These are phyloP conservation scores for Pleurozium schreberi DNA, from an alignment of 225 moss, liverwort and hornwort genomes.

Conservation along the genomic window DNA sequence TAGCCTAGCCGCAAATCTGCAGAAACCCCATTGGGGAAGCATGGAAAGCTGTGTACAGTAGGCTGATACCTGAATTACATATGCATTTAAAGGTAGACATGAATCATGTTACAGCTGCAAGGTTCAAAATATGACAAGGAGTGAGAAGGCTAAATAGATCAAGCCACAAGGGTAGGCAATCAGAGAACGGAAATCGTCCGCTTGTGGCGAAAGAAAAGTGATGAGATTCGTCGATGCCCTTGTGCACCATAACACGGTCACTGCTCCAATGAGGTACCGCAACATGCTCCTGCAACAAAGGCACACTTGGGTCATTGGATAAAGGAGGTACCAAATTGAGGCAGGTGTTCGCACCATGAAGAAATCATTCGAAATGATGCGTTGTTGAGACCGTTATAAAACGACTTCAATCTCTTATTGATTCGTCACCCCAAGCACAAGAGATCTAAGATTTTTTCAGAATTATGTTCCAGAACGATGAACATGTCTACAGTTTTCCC, in stretches of 20 bases:
- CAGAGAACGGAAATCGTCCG: slow-evolving; percentile 63
- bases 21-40: background rate
- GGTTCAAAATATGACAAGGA: slow-evolving; percentile 53
- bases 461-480: background rate
- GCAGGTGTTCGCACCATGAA: background rate
- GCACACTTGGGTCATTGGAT: background rate
- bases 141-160: slow-evolving; percentile 64
- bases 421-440: background rate
- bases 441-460: background rate
- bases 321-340: no score
- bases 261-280: slow-evolving; percentile 39
- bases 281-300: slow-evolving; percentile 33
- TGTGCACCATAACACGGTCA: slow-evolving; percentile 75
- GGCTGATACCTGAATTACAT: background rate
- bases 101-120: slow-evolving; percentile 2
- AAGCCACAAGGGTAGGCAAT: slow-evolving; percentile 84
- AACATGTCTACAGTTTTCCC: background rate
- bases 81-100: background rate
- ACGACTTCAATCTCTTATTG: background rate
- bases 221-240: slow-evolving; percentile 72
- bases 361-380: background rate
- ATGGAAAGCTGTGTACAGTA: background rate
- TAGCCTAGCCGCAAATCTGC: background rate
- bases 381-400: background rate
- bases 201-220: slow-evolving; percentile 62